phyloP scores from a whole-genome alignment of 2,329 filamentous ascomycete genomes.

The Alternaria dauci region DNA sequence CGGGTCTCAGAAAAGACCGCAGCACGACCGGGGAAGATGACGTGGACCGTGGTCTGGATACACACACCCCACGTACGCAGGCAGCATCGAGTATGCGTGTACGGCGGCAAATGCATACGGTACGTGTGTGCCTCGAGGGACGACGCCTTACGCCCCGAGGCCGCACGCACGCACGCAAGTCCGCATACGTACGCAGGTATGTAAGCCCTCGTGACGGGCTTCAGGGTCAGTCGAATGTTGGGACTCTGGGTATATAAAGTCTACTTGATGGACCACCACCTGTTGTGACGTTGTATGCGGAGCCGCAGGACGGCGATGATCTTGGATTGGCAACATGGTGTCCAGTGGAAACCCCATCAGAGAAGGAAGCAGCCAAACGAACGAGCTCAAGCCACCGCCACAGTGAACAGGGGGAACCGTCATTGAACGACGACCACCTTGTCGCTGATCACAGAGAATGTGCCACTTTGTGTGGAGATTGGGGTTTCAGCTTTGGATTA shows the following conservation, averaged over 20 bases:
- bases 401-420: background rate
- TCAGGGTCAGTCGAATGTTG: background rate
- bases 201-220: background rate
- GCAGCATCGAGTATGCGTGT: conserved; percentile 9
- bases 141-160: background rate
- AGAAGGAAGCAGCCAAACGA: background rate
- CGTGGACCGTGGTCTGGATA: conserved; percentile 14
- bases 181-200: background rate
- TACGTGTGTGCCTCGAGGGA: background rate
- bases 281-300: background rate
- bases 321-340: background rate
- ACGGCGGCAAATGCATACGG: background rate
- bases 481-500: background rate
- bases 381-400: background rate
- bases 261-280: background rate
- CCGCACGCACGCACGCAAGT: background rate
- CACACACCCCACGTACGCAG: conserved; percentile 12
- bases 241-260: background rate
- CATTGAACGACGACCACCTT: conserved; percentile 6
- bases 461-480: background rate
- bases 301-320: background rate
- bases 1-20: conserved; percentile 6
- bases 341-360: background rate
- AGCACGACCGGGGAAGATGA: conserved; percentile 22
- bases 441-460: conserved; percentile 9